These are phyloP conservation scores for Aureobasidium vineae DNA, from an alignment of 2,329 filamentous ascomycete genomes.

Conservation along the genomic window DNA sequence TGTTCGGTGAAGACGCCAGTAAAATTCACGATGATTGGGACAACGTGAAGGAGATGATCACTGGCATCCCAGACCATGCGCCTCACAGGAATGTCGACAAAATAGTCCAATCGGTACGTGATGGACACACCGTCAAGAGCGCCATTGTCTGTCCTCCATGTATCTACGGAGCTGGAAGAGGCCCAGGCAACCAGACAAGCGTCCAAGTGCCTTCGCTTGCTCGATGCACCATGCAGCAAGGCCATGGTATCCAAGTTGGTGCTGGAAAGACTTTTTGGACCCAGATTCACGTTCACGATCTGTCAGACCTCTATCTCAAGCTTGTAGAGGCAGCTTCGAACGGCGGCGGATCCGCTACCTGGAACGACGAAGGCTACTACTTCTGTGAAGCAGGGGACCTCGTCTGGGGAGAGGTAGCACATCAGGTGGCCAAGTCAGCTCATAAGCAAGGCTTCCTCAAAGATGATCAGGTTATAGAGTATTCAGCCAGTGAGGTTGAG, in stretches of 20 bases:
- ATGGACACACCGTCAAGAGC: constrained; percentile 54
- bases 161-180: constrained; percentile 58
- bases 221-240: constrained; percentile 51
- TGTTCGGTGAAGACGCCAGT: constrained; percentile 49
- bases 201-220: constrained; percentile 60
- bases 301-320: constrained; percentile 55
- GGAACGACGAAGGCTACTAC: constrained; percentile 65
- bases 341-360: constrained; percentile 45
- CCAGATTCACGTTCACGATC: constrained; percentile 61
- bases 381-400: constrained; percentile 63
- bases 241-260: constrained; percentile 57
- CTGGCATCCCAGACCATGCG: constrained; percentile 56
- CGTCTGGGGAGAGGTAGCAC: constrained; percentile 51
- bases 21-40: constrained; percentile 61
- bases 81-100: constrained; percentile 69
- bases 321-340: constrained; percentile 54
- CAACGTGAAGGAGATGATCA: constrained; percentile 54
- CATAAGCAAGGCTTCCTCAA: constrained; percentile 54
- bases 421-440: constrained; percentile 45
- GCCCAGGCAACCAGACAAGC: constrained; percentile 55
- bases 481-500: constrained; percentile 47
- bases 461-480: constrained; percentile 38
- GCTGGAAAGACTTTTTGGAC: constrained; percentile 56
- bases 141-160: constrained; percentile 66
- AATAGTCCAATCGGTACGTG: constrained; percentile 57